A percentile compares a stretch with the other conserved stretches of the same genome.
Conservation (phyloP, 352 stramenopile species). For the Phytopythium mirpurense region DNA sequence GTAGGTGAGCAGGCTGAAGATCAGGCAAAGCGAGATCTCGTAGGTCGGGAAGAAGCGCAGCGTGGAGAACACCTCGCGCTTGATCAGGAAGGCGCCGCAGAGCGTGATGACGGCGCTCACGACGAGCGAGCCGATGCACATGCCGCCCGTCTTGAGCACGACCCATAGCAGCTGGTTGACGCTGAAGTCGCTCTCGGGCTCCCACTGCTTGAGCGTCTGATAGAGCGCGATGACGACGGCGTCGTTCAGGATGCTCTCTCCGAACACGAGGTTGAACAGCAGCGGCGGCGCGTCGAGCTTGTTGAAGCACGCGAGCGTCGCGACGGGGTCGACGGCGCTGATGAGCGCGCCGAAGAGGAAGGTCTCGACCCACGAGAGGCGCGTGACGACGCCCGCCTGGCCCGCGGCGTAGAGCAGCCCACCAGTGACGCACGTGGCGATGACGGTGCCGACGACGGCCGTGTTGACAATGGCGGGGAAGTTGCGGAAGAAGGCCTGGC, state of each 20-base stretch:
- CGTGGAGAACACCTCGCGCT: conserved; percentile 62
- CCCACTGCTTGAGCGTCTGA: conserved; percentile 89
- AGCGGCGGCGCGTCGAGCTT: conserved; percentile 86
- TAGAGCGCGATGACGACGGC: conserved; percentile 93
- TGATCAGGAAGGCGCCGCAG: conserved; percentile 68
- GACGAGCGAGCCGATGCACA: conserved; percentile 77
- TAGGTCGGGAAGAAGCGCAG: conserved; percentile 81
- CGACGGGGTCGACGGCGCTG: conserved; percentile 92
- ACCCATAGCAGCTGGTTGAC: conserved; percentile 58
- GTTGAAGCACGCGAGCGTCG: conserved; percentile 90
- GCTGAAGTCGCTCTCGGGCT: conserved; percentile 62
- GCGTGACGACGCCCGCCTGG: conserved; percentile 55
- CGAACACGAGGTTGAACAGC: conserved; percentile 95
- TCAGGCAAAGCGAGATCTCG: conserved; percentile 83
- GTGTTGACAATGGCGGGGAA: conserved; percentile 88
- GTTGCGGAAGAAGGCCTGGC: conserved; percentile 91
- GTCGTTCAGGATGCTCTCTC: conserved; percentile 94
- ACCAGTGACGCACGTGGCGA: conserved; percentile 86
- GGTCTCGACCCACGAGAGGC: conserved; percentile 83
- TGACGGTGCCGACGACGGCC: conserved; percentile 87
- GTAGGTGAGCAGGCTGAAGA: conserved; percentile 84
- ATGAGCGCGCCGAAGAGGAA: conserved; percentile 92
- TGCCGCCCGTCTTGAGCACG: conserved; percentile 57
- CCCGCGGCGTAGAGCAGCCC: conserved; percentile 69
- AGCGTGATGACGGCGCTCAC: conserved; percentile 70